Percentiles rank a stretch among this genome's conserved stretches.
Conservation (phyloP, 2,329 filamentous ascomycete genomes). For the Curvularia hawaiiensis region DNA sequence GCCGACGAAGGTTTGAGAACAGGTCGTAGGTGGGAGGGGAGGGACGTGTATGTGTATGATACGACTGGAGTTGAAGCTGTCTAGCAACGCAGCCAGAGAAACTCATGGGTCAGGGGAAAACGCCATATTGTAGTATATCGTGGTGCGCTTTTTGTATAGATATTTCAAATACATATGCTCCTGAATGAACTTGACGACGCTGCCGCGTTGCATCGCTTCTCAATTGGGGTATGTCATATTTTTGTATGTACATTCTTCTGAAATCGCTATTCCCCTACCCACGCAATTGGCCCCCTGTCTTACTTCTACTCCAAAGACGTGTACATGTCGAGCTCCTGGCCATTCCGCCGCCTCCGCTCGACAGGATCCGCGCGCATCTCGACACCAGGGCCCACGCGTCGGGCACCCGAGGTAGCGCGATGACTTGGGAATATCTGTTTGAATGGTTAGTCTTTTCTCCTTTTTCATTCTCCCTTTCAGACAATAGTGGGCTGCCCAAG, state of each 20-base stretch:
- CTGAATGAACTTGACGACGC: background rate
- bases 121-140: constrained; percentile 6
- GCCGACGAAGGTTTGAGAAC: constrained; percentile 36
- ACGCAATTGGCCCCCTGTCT: background rate
- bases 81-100: constrained; percentile 12
- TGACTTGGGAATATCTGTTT: constrained; percentile 63
- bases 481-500: too few species aligned
- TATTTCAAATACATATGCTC: constrained; percentile 22
- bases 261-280: background rate
- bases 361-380: constrained; percentile 74
- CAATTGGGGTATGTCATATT: background rate
- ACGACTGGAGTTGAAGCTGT: constrained; percentile 18
- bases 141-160: constrained; percentile 18
- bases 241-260: background rate
- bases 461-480: background rate
- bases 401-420: constrained; percentile 57
- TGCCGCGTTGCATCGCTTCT: background rate
- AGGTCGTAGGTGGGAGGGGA: constrained; percentile 23
- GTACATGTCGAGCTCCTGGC: constrained; percentile 66
- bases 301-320: constrained; percentile 68
- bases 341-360: constrained; percentile 57
- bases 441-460: background rate
- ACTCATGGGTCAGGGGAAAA: background rate
- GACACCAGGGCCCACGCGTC: constrained; percentile 79
- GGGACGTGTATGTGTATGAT: constrained; percentile 29